phyloP scores from a whole-genome alignment of 441 rosid genomes.

The Pelargonium australe region DNA sequence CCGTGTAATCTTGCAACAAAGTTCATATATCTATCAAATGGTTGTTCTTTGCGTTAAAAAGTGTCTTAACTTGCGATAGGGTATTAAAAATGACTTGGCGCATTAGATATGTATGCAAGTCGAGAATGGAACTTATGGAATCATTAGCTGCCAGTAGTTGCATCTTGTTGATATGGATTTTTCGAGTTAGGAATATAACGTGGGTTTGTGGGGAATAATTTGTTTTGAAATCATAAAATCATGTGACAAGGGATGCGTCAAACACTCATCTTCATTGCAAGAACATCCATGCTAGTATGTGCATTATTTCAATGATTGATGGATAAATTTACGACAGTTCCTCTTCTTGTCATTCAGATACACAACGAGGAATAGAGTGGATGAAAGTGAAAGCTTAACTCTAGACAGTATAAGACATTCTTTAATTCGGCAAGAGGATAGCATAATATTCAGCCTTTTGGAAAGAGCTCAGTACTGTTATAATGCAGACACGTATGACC shows the following conservation, averaged over 20 bases:
- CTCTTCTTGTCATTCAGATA: slow-evolving; percentile 30
- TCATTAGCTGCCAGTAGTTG: too few relatives aligned
- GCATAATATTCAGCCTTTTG: slow-evolving; percentile 69
- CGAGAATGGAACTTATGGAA: too few relatives aligned
- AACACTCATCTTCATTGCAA: too few relatives aligned
- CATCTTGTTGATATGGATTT: too few relatives aligned
- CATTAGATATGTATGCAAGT: too few relatives aligned
- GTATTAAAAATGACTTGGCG: not conserved
- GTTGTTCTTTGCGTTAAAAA: not conserved
- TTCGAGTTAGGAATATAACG: too few relatives aligned
- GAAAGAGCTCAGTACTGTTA: slow-evolving; percentile 82
- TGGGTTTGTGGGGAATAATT: too few relatives aligned
- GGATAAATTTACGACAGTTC: not conserved
- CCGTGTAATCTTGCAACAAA: not conserved
- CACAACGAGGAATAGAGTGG: slow-evolving; percentile 50
- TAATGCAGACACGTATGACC: slow-evolving; percentile 74
- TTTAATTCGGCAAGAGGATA: slow-evolving; percentile 81
- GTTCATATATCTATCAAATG: not conserved
- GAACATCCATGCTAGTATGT: too few relatives aligned
- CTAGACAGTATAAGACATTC: slow-evolving; percentile 69
- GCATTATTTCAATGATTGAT: not conserved
- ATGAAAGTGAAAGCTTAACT: slow-evolving; percentile 66
- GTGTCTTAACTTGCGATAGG: not conserved
- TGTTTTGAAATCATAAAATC: too few relatives aligned
- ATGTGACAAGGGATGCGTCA: too few relatives aligned